These are phyloP conservation scores for Umbelopsis ramanniana DNA, from an alignment of 192 early-diverging fungal species.

Conservation along the genomic window DNA sequence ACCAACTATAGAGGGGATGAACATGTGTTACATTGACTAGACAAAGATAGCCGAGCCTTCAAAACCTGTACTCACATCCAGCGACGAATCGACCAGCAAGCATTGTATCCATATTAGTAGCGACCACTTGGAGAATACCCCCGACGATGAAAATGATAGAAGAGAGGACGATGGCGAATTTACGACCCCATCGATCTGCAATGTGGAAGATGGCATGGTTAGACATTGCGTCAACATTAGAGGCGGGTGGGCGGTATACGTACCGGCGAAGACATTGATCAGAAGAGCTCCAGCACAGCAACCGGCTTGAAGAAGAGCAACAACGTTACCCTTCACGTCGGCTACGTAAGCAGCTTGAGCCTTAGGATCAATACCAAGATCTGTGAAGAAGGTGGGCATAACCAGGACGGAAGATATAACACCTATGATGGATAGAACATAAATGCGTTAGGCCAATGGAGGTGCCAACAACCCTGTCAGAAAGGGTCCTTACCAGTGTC, in stretches of 20 bases:
- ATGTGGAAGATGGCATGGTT: not conserved
- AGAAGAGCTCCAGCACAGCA: constrained; percentile 46
- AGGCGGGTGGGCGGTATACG: not conserved
- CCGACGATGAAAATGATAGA: constrained; percentile 66
- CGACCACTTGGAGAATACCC: constrained; percentile 61
- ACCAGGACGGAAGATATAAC: constrained; percentile 67
- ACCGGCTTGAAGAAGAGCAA: constrained; percentile 44
- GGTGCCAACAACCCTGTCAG: too few relatives aligned
- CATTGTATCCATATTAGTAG: constrained; percentile 56
- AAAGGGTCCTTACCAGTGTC: constrained; percentile 52
- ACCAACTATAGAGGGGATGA: constrained; percentile 26
- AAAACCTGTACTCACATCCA: constrained; percentile 45
- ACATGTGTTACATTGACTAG: constrained; percentile 9
- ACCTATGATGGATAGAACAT: not conserved
- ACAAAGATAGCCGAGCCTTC: not conserved
- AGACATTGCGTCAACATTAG: too few relatives aligned
- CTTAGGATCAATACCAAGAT: constrained; percentile 37
- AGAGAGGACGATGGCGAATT: constrained; percentile 57
- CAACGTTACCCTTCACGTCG: constrained; percentile 28
- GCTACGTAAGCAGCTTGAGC: constrained; percentile 6
- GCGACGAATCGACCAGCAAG: constrained; percentile 72
- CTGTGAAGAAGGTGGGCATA: constrained; percentile 47
- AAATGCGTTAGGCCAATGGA: not conserved
- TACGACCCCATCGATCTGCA: constrained; percentile 61
- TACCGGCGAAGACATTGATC: constrained; percentile 47